Evolutionary conservation across 768 basidiomycete genomes (phyloP).

Genomic region (Pisolithus microcarpus): DNA sequence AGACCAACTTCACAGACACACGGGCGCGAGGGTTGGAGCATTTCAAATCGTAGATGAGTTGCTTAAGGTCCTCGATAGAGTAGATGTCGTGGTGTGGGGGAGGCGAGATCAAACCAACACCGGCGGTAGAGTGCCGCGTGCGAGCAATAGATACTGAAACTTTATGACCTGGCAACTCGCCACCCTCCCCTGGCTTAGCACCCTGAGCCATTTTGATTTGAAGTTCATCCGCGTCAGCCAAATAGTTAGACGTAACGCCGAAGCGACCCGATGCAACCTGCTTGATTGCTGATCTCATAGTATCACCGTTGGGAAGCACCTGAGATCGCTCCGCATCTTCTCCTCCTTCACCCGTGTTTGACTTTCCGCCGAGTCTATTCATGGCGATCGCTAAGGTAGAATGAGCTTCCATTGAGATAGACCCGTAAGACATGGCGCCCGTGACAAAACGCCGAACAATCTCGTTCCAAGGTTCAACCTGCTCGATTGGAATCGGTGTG

Average conservation of each 20-base stretch:
- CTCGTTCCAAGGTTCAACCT: conserved; percentile 99
- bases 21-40: conserved; percentile 94
- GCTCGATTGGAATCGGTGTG: conserved; percentile 88
- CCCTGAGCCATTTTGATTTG: conserved; percentile 99
- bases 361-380: conserved; percentile 98
- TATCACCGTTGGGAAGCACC: conserved; percentile 75
- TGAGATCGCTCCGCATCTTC: conserved; percentile 94
- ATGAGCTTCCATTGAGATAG: conserved; percentile 99
- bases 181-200: conserved; percentile 99
- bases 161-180: conserved; percentile 97
- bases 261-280: conserved; percentile 94
- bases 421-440: conserved; percentile 99
- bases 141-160: conserved; percentile 92
- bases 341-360: conserved; percentile 98
- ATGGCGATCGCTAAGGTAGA: conserved; percentile 95
- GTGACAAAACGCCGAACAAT: conserved; percentile 97
- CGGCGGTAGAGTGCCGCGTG: conserved; percentile 96
- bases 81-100: conserved; percentile 98
- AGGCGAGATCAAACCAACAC: conserved; percentile 96
- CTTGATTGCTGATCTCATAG: conserved; percentile 93
- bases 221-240: conserved; percentile 94
- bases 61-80: conserved; percentile 97
- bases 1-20: conserved; percentile 96
- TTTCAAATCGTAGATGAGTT: conserved; percentile 97
- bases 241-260: conserved; percentile 96